Conservation (phyloP, 768 basidiomycete genomes). For the Leucogyrophana mollusca region DNA sequence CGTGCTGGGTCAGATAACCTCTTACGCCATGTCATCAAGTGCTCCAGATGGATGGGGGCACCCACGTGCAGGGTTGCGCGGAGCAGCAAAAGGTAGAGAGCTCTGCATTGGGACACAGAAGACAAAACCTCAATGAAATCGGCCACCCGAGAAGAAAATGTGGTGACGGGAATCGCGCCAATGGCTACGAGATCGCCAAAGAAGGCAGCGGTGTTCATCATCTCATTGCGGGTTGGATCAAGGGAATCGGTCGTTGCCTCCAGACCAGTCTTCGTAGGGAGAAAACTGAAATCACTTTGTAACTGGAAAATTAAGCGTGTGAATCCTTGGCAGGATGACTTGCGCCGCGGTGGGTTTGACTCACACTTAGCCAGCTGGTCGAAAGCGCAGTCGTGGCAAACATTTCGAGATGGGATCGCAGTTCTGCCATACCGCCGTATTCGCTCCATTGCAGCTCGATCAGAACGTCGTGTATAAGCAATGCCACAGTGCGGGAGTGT, state of each 20-base stretch:
- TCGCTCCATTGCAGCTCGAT: slow-evolving; percentile 1
- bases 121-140: neutral
- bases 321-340: neutral
- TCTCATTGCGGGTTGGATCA: neutral
- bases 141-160: neutral
- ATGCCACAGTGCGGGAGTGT: slow-evolving; percentile 3
- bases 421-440: neutral
- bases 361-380: neutral
- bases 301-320: neutral
- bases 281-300: neutral
- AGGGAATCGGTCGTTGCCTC: neutral
- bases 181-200: slow-evolving; percentile 4
- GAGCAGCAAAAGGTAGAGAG: slow-evolving; percentile 2
- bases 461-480: slow-evolving; percentile 1
- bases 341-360: neutral
- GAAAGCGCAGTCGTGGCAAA: neutral
- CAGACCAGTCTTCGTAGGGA: neutral
- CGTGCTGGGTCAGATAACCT: neutral
- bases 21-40: neutral
- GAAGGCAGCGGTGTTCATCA: neutral
- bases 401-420: neutral
- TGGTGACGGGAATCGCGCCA: neutral
- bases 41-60: neutral
- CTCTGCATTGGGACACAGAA: slow-evolving; percentile 2
- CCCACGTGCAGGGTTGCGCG: neutral